phyloP scores from a whole-genome alignment of 1,284 basidiomycete species.

The Leccinum griseonigrum region DNA sequence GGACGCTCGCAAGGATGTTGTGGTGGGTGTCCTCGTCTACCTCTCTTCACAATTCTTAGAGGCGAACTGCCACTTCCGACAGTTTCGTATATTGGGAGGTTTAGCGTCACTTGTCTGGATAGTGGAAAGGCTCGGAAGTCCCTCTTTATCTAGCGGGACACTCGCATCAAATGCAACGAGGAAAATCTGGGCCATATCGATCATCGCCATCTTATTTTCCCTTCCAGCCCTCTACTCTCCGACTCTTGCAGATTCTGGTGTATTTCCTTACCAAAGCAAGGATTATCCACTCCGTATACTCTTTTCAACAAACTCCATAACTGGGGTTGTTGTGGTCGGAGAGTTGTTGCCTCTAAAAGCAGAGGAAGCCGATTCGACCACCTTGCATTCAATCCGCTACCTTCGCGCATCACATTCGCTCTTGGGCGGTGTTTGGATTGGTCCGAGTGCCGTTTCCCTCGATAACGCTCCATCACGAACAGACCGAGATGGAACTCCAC shows the following conservation, averaged over 20 bases:
- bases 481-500: constrained; percentile 52
- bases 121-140: constrained; percentile 3
- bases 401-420: constrained; percentile 86
- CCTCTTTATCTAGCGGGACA: neutral
- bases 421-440: constrained; percentile 86
- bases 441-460: constrained; percentile 43
- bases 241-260: constrained; percentile 53
- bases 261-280: constrained; percentile 52
- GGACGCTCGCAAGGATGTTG: constrained; percentile 17
- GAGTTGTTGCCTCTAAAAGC: constrained; percentile 50
- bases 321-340: constrained; percentile 77
- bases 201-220: constrained; percentile 37
- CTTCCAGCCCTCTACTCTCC: constrained; percentile 46
- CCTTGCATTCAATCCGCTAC: constrained; percentile 65
- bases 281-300: constrained; percentile 63
- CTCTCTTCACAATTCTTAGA: constrained; percentile 1
- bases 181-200: constrained; percentile 22
- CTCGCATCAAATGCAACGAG: constrained; percentile 2
- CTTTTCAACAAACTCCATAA: constrained; percentile 67
- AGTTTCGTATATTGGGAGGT: constrained; percentile 30
- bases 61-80: neutral
- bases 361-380: constrained; percentile 26
- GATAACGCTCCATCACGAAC: constrained; percentile 39
- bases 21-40: constrained; percentile 16
- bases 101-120: constrained; percentile 15